Evolutionary conservation across 495 filamentous ascomycete species (phyloP).

Genomic region (Wilcoxina mikolae): DNA sequence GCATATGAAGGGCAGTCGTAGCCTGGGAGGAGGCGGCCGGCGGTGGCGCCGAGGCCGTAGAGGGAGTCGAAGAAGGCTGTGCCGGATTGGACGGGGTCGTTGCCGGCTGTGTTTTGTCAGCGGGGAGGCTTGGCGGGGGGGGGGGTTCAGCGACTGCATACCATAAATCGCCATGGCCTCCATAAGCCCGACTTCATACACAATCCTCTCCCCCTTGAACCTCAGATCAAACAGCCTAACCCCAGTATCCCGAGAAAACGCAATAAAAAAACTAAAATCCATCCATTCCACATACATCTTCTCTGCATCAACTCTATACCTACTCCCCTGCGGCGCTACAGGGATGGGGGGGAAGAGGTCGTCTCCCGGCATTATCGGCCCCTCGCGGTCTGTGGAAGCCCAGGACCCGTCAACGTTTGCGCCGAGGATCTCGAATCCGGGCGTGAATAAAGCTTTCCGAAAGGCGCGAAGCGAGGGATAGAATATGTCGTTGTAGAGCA

Average conservation of each 20-base stretch:
- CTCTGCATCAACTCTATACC: constrained; percentile 33
- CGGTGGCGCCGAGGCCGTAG: constrained; percentile 36
- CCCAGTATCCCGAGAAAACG: constrained; percentile 34
- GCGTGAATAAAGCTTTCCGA: constrained; percentile 30
- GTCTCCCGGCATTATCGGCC: constrained; percentile 31
- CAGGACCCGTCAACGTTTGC: constrained; percentile 36
- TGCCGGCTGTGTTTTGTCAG: no score
- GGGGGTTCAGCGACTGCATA: no score
- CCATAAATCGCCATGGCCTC: constrained; percentile 43
- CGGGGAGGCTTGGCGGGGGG: no score
- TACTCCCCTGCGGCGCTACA: constrained; percentile 28
- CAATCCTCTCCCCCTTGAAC: constrained; percentile 39
- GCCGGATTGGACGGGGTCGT: constrained; percentile 34
- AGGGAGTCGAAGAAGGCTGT: constrained; percentile 36
- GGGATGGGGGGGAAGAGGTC: constrained; percentile 30
- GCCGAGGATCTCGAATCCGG: constrained; percentile 33
- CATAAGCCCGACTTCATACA: constrained; percentile 43
- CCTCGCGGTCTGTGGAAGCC: constrained; percentile 31
- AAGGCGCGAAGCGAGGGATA: constrained; percentile 35
- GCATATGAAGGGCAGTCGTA: constrained; percentile 40
- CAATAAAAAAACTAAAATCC: constrained; percentile 40
- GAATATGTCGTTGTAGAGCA: constrained; percentile 39
- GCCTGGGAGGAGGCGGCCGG: constrained; percentile 36
- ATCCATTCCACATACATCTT: constrained; percentile 41
- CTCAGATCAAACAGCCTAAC: constrained; percentile 36